Percentiles rank a stretch among this genome's conserved stretches.
Evolutionary conservation across 1,139 yeast species (phyloP).

Genomic region (Yamadazyma friedrichii): DNA sequence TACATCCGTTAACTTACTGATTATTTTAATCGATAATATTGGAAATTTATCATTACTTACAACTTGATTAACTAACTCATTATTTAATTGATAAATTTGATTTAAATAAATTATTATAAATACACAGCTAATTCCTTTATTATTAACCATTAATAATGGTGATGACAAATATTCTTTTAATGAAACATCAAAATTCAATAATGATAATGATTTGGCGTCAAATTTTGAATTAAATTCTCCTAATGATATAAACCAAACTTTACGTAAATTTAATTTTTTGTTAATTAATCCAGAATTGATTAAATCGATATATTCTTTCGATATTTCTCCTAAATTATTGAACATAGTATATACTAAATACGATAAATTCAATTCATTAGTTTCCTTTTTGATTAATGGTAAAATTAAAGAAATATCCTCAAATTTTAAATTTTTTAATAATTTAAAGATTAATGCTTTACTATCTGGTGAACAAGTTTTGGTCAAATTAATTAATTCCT

Average conservation of each 20-base stretch:
- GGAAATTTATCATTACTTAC: constrained; percentile 40
- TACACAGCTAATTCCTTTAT: constrained; percentile 49
- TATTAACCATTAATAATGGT: constrained; percentile 50
- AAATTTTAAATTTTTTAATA: constrained; percentile 24
- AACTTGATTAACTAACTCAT: constrained; percentile 17
- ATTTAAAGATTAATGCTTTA: constrained; percentile 36
- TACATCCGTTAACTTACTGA: constrained; percentile 43
- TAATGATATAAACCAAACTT: constrained; percentile 63
- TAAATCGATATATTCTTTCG: constrained; percentile 23
- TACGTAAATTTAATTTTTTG: constrained; percentile 59
- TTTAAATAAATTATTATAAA: constrained; percentile 36
- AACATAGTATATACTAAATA: constrained; percentile 52
- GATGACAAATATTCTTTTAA: constrained; percentile 44
- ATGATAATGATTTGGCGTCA: constrained; percentile 22
- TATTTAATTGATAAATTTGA: constrained; percentile 8
- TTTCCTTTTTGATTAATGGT: constrained; percentile 65
- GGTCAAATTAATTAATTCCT: constrained; percentile 54
- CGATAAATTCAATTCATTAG: constrained; percentile 63
- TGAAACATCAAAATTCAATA: constrained; percentile 22
- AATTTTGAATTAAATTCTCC: constrained; percentile 27
- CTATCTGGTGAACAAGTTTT: constrained; percentile 67
- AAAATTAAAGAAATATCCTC: constrained; percentile 24
- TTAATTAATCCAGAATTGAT: constrained; percentile 62
- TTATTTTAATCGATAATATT: constrained; percentile 43
- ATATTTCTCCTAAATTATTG: constrained; percentile 27